phyloP scores from a whole-genome alignment of 2,329 filamentous ascomycete species.

The Bretziella fagacearum region DNA sequence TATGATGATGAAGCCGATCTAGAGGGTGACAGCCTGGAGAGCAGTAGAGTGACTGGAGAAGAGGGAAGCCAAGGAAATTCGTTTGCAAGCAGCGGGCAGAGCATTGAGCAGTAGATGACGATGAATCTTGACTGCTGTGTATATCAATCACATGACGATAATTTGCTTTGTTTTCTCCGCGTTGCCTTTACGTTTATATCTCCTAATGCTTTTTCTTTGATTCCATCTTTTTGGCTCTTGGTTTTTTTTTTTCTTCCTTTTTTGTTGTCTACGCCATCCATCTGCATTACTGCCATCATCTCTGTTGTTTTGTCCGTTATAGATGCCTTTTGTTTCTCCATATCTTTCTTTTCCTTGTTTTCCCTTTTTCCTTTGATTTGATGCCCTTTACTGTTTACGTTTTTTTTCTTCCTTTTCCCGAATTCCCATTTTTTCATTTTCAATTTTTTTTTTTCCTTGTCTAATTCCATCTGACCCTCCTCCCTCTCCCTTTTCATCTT shows the following conservation, averaged over 20 bases:
- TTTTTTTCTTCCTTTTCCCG: no score
- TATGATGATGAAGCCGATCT: conserved; percentile 15
- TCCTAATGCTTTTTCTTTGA: no score
- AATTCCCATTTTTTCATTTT: no score
- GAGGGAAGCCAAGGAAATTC: neutral
- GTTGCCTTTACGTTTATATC: no score
- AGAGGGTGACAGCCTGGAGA: neutral
- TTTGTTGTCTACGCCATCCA: no score
- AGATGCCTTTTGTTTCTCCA: neutral
- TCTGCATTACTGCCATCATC: no score
- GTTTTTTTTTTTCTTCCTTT: neutral
- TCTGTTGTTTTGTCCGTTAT: no score
- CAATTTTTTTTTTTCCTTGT: no score
- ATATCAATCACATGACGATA: neutral
- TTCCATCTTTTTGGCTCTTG: neutral
- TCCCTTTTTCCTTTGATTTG: neutral
- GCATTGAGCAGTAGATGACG: neutral
- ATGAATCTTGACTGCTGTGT: neutral
- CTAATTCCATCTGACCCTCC: no score
- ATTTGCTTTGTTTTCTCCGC: neutral
- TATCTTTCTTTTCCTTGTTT: neutral
- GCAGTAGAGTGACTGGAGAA: neutral
- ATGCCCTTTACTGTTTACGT: neutral
- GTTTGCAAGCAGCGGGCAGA: neutral
- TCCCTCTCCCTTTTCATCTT: no score